phyloP scores from a whole-genome alignment of 768 basidiomycete genomes.

The Auricularia auricula-judae region DNA sequence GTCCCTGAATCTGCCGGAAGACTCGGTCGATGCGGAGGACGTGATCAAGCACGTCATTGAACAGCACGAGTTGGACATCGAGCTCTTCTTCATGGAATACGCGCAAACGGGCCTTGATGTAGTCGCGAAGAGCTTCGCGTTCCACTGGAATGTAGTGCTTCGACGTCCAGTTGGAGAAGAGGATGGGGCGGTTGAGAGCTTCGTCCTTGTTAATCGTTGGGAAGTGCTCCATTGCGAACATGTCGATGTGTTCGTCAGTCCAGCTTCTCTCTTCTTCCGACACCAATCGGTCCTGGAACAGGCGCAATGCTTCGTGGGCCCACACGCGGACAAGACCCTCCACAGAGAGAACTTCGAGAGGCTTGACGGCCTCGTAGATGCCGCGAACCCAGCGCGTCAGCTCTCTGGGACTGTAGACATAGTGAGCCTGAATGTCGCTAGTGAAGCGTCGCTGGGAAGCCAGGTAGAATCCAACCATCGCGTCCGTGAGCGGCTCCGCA shows the following conservation, averaged over 20 bases:
- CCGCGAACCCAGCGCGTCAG: slow-evolving; percentile 96
- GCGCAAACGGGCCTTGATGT: slow-evolving; percentile 89
- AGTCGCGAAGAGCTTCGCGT: slow-evolving; percentile 85
- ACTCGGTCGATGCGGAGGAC: slow-evolving; percentile 97
- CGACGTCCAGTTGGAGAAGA: slow-evolving; percentile 99
- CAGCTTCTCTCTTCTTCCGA: slow-evolving; percentile 84
- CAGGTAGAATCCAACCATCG: slow-evolving; percentile 94
- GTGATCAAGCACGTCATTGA: slow-evolving; percentile 97
- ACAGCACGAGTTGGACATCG: slow-evolving; percentile 93
- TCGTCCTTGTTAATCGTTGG: slow-evolving; percentile 83
- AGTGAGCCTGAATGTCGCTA: slow-evolving; percentile 94
- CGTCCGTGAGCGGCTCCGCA: slow-evolving; percentile 87
- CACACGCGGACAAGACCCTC: slow-evolving; percentile 95
- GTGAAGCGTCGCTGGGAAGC: slow-evolving; percentile 93
- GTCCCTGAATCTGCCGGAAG: slow-evolving; percentile 96
- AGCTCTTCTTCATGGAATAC: slow-evolving; percentile 99
- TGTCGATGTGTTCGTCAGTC: slow-evolving; percentile 91
- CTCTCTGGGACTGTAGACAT: slow-evolving; percentile 98
- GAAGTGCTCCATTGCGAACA: slow-evolving; percentile 79
- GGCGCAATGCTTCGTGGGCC: slow-evolving; percentile 94
- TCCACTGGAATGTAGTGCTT: slow-evolving; percentile 95
- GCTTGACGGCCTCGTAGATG: slow-evolving; percentile 92
- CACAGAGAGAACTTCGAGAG: slow-evolving; percentile 83
- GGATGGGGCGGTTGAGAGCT: slow-evolving; percentile 77
- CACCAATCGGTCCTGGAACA: slow-evolving; percentile 96